Base-by-base conservation (phyloP, 805 yeast species). In the Cyberlindnera sargentensis region DNA sequence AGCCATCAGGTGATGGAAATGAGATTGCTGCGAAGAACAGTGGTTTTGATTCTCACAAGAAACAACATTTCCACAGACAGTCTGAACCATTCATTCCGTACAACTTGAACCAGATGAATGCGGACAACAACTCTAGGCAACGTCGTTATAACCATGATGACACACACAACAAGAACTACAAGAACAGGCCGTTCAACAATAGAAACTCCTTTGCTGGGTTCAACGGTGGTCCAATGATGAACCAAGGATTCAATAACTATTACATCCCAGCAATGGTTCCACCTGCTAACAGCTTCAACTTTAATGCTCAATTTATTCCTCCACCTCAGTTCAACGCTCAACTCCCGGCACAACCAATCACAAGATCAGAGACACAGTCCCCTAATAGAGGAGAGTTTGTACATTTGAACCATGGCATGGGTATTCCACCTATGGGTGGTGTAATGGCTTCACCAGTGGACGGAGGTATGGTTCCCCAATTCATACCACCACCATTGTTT, bases 151-250 rank as follows among this genome's bases (percentile, higher is more conserved):
- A 31, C 11, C 20, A 15, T 15, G 20, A 15, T 15, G 20, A 15
- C 20, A 15, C 20, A 15, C 20, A 15, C 6, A 47, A 50, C 30
- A 52, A 45, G 27, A 25, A 26, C 35, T 37, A 41, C 9, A 34
- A 31, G 28, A 39, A 41, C 32, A 43, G 47, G 34, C 45, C 43
- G 10, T 46, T 36, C 39, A 46, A 46, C 39, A 40, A 31, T 23
- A 55, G 60, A 46, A 50, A 56, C 33, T 51, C 60, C 9, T 28
- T 50, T 34, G 40, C 51, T 27, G 52, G 53, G 15, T 43, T 34
- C 30, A 27, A 34, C 26, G 33, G 37, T 24, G 3, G 44, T 5
- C 55, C 56, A 10, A 26, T 44, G 32, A 8, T 48, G 11, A 49
- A 47, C 33, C 40, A 34, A 15, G 33, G 33, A 8, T 45, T 42